Conservation (phyloP, 2,329 filamentous ascomycete genomes). For the Penicillium vulpinum region DNA sequence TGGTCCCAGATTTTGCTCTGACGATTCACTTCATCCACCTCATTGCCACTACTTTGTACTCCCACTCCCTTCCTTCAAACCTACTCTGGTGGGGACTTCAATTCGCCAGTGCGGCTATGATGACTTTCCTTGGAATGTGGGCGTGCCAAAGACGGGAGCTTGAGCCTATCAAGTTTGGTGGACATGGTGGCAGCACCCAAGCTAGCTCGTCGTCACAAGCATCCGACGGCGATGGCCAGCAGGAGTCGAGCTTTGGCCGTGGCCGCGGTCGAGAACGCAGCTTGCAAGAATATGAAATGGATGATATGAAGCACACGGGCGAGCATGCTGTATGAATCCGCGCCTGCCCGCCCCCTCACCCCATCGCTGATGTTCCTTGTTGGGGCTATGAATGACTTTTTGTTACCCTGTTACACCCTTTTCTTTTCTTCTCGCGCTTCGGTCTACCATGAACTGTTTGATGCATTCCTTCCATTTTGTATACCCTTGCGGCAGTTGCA, state of each 20-base stretch:
- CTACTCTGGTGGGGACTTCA: slow-evolving; percentile 83
- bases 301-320: slow-evolving; percentile 32
- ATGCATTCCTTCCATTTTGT: slow-evolving; percentile 21
- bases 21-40: slow-evolving; percentile 85
- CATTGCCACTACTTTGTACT: slow-evolving; percentile 74
- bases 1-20: slow-evolving; percentile 90
- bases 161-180: slow-evolving; percentile 82
- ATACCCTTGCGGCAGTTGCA: slow-evolving; percentile 35
- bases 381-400: slow-evolving; percentile 17
- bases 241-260: slow-evolving; percentile 30
- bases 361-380: slow-evolving; percentile 2
- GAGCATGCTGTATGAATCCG: slow-evolving; percentile 32
- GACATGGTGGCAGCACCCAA: slow-evolving; percentile 37
- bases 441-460: slow-evolving; percentile 4
- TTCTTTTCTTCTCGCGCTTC: slow-evolving; percentile 6
- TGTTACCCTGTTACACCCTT: not conserved
- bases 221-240: slow-evolving; percentile 18
- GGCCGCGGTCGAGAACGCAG: slow-evolving; percentile 34
- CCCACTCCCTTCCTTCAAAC: slow-evolving; percentile 71
- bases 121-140: slow-evolving; percentile 78
- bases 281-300: slow-evolving; percentile 39
- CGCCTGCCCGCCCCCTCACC: not conserved
- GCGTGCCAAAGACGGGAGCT: slow-evolving; percentile 88
- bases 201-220: slow-evolving; percentile 16
- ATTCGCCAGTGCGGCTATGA: slow-evolving; percentile 59